Evolutionary conservation across 2,329 filamentous ascomycete genomes (phyloP), one percentile per base, ranked within the genome.

Genomic region (Stromatinia cepivora): DNA sequence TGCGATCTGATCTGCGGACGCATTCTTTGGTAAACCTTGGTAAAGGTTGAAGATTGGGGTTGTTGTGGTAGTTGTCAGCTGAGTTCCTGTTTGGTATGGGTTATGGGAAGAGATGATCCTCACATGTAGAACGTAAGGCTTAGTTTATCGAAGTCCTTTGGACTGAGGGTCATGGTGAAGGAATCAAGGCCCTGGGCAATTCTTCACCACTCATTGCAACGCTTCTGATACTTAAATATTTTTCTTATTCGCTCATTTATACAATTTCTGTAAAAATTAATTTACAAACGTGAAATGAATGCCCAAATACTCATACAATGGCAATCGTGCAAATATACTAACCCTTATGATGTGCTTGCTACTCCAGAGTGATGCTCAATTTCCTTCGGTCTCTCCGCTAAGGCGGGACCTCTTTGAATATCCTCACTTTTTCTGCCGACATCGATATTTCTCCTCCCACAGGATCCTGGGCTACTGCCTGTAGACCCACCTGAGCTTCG

Each of bases 331-430:
- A 42, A 9, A 15, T 28, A 7, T 9, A 39, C 46, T 34, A 52
- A 28, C 25, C 31, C 45, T 63, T 20, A 36, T 9, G n/a, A 25
- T 25, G 34, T 7, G 4, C 46, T 64, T 4, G 13, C 31, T 13
- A 25, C 61, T 7, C 61, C 46, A 13, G 52, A 64, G 39, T 22
- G 61, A 64, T 64, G 61, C 48, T 64, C 61, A 20, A 50, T 13
- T 15, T 63, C 39, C 39, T 52, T 64, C 3, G 61, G 22, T 28
- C 48, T 52, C 17, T 28, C 31, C 9, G 61, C 15, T n/a, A 64
- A 52, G 31, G 46, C n/a, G 39, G n/a, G 31, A 11, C n/a, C 61
- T 28, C n/a, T 39, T 28, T 52, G 31, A 28, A 52, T 13, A 52
- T 39, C 34, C n/a, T 64, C 46, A 52, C 46, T 63, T 50, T 13